Evolutionary conservation across 2,329 filamentous ascomycete species (phyloP).

Genomic region (Aspergillus carbonarius): DNA sequence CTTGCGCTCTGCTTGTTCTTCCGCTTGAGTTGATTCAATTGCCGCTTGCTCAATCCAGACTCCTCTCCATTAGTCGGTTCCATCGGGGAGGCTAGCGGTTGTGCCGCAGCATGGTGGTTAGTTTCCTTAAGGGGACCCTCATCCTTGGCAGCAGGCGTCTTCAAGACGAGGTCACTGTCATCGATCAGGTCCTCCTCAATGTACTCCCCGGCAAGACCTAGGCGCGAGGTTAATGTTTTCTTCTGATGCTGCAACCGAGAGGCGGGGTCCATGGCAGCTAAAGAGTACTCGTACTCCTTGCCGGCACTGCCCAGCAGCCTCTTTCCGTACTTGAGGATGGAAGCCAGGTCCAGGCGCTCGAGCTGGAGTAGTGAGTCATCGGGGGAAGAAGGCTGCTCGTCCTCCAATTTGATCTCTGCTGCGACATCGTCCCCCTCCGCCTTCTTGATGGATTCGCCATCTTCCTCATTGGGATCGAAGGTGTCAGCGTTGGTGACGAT

Average conservation of each 20-base stretch:
- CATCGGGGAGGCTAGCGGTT: slow-evolving; percentile 47
- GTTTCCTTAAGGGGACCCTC: slow-evolving; percentile 50
- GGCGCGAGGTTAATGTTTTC: slow-evolving; percentile 76
- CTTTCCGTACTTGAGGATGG: slow-evolving; percentile 79
- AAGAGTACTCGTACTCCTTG: slow-evolving; percentile 76
- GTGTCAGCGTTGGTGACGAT: slow-evolving; percentile 85
- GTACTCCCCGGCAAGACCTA: slow-evolving; percentile 81
- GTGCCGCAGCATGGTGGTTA: slow-evolving; percentile 44
- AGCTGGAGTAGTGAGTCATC: slow-evolving; percentile 67
- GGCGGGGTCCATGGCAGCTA: slow-evolving; percentile 78
- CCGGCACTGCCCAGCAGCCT: slow-evolving; percentile 79
- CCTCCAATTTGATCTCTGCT: slow-evolving; percentile 41
- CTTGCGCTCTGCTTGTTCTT: slow-evolving; percentile 90
- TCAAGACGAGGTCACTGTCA: slow-evolving; percentile 56
- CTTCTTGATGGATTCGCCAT: slow-evolving; percentile 52
- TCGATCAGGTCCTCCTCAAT: slow-evolving; percentile 80
- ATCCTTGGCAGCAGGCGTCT: slow-evolving; percentile 49
- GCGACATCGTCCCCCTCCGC: slow-evolving; percentile 48
- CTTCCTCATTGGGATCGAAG: slow-evolving; percentile 83
- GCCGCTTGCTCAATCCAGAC: slow-evolving; percentile 78
- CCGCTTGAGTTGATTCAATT: slow-evolving; percentile 90
- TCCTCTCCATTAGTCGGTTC: slow-evolving; percentile 61
- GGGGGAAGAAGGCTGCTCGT: slow-evolving; percentile 34
- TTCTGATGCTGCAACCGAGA: slow-evolving; percentile 83
- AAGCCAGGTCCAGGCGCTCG: slow-evolving; percentile 71